Evolutionary conservation across 2,329 filamentous ascomycete species (phyloP).

Genomic region (Diaporthe citriasiana): DNA sequence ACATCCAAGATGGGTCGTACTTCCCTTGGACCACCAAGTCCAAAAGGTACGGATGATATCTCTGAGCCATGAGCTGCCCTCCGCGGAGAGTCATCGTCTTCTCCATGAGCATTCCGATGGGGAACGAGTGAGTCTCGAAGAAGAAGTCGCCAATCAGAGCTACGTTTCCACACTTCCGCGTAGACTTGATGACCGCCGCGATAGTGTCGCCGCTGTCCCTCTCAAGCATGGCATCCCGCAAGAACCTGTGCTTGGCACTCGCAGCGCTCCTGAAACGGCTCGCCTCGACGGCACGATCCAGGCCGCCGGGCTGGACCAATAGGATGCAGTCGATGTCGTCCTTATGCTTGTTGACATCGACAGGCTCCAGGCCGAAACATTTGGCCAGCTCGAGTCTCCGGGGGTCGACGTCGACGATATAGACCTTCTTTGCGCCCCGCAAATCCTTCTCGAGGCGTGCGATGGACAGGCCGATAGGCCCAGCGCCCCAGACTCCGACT

Average conservation of each 20-base stretch:
- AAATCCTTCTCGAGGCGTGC: neutral
- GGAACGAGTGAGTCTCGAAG: neutral
- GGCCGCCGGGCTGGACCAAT: neutral
- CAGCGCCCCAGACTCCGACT: slow-evolving; percentile 76
- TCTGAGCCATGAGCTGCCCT: slow-evolving; percentile 2
- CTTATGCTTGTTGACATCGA: slow-evolving; percentile 7
- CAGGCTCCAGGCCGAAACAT: neutral
- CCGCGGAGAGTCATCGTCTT: slow-evolving; percentile 3
- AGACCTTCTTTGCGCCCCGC: neutral
- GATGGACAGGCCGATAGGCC: slow-evolving; percentile 66
- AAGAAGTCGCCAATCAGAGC: slow-evolving; percentile 12
- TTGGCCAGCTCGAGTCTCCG: neutral
- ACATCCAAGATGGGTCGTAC: slow-evolving; percentile 12
- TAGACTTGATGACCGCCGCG: neutral
- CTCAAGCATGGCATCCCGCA: slow-evolving; percentile 13
- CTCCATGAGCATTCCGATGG: slow-evolving; percentile 8
- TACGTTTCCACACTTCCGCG: neutral
- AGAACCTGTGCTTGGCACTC: neutral
- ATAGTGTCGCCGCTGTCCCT: neutral
- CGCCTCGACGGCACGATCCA: slow-evolving; percentile 1
- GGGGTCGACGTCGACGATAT: neutral
- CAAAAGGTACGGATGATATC: neutral
- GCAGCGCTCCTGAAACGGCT: slow-evolving; percentile 4
- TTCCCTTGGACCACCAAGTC: slow-evolving; percentile 11
- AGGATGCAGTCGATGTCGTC: neutral